Percentiles rank a stretch among this genome's conserved stretches.
Evolutionary conservation across 1,284 basidiomycete species (phyloP).

Genomic region (Irpex sp.): DNA sequence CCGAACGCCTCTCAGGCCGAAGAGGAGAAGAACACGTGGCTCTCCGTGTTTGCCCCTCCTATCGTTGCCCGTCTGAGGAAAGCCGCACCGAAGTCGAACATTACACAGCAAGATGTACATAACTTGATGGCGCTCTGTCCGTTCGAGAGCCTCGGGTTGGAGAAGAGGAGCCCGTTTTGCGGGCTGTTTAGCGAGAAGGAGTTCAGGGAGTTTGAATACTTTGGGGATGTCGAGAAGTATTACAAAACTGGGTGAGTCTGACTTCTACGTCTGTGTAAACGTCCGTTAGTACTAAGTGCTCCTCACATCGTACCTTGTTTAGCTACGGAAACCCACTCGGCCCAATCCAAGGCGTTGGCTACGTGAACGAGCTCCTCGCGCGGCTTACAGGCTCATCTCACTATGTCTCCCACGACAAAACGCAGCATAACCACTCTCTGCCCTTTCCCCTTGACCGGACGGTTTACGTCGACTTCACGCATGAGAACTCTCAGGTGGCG

Average conservation of each 20-base stretch:
- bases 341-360: slow-evolving; percentile 74
- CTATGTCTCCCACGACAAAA: slow-evolving; percentile 45
- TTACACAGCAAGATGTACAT: slow-evolving; percentile 51
- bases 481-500: slow-evolving; percentile 78
- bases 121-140: slow-evolving; percentile 71
- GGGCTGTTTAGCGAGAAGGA: slow-evolving; percentile 55
- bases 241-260: slow-evolving; percentile 60
- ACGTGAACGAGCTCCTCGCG: slow-evolving; percentile 78
- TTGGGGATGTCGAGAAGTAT: slow-evolving; percentile 71
- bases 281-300: too few relatives aligned
- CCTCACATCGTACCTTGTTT: background rate
- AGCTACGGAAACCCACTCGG: slow-evolving; percentile 66
- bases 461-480: slow-evolving; percentile 74
- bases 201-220: slow-evolving; percentile 66
- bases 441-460: slow-evolving; percentile 70
- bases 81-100: slow-evolving; percentile 53
- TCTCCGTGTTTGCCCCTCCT: slow-evolving; percentile 45
- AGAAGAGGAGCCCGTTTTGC: slow-evolving; percentile 61
- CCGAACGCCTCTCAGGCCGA: slow-evolving; percentile 47
- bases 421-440: slow-evolving; percentile 73
- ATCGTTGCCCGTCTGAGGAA: slow-evolving; percentile 56
- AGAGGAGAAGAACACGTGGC: slow-evolving; percentile 46
- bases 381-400: slow-evolving; percentile 46
- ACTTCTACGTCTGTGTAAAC: too few relatives aligned
- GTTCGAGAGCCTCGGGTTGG: slow-evolving; percentile 61